These are phyloP conservation scores for Taphrina pruni DNA, from an alignment of 1,139 yeast genomes.

Conservation along the genomic window DNA sequence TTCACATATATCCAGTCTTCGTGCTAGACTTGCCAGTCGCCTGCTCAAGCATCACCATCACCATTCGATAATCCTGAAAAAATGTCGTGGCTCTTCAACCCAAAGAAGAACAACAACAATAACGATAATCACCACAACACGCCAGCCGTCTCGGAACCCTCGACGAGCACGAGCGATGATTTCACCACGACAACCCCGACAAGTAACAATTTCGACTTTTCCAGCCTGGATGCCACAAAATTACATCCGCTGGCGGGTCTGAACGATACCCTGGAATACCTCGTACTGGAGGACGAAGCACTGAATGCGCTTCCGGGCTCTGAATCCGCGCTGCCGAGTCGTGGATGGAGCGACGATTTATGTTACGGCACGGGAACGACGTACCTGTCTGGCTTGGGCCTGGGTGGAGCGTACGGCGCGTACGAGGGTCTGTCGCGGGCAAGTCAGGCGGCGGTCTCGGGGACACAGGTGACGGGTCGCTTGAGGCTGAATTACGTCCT, in stretches of 20 bases:
- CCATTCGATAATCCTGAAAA: neutral
- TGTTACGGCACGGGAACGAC: constrained; percentile 98
- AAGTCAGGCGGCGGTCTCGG: constrained; percentile 70
- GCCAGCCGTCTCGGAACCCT: neutral
- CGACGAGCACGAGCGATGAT: neutral
- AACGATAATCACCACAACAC: neutral
- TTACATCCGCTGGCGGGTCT: constrained; percentile 95
- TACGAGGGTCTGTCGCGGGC: constrained; percentile 76
- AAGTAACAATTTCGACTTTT: constrained; percentile 21
- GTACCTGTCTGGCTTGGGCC: constrained; percentile 68
- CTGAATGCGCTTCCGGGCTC: constrained; percentile 79
- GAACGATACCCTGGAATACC: constrained; percentile 80
- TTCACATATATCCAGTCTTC: neutral
- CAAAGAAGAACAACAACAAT: constrained; percentile 19
- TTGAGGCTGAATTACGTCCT: constrained; percentile 85
- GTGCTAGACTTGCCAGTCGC: neutral
- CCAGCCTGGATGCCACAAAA: constrained; percentile 62
- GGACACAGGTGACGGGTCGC: constrained; percentile 51
- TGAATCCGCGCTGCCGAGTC: constrained; percentile 86
- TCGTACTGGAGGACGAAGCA: constrained; percentile 86
- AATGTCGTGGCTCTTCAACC: constrained; percentile 35
- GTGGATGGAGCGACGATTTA: constrained; percentile 96
- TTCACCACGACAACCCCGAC: neutral
- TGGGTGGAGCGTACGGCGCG: constrained; percentile 88
- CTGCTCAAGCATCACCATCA: neutral